phyloP scores from a whole-genome alignment of 495 filamentous ascomycete species.

The Margaritispora aquatica region DNA sequence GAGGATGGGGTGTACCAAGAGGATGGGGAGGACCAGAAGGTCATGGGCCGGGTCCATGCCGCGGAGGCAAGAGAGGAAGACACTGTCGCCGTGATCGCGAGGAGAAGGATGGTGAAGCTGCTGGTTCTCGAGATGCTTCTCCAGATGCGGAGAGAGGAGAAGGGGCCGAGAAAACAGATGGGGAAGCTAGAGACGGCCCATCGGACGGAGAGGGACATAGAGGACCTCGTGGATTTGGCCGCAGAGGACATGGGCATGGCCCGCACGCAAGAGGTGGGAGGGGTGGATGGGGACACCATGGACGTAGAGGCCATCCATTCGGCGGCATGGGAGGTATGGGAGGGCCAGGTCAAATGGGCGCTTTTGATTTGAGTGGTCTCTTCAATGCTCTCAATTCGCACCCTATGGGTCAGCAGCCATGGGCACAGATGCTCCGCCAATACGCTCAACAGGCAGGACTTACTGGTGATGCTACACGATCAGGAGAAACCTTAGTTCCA shows the following conservation, averaged over 20 bases:
- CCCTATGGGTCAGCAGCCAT: constrained; percentile 32
- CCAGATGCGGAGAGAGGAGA: constrained; percentile 7
- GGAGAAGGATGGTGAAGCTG: not conserved
- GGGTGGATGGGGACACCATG: constrained; percentile 6
- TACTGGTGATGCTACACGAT: constrained; percentile 21
- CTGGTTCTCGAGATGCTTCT: constrained; percentile 3
- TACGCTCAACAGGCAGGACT: constrained; percentile 28
- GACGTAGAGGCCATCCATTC: constrained; percentile 13
- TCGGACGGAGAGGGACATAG: constrained; percentile 9
- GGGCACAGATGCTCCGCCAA: constrained; percentile 34
- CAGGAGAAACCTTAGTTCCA: constrained; percentile 16
- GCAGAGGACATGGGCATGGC: constrained; percentile 9
- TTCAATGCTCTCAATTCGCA: constrained; percentile 30
- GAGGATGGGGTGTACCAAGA: constrained; percentile 1
- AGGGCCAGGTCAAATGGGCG: constrained; percentile 16
- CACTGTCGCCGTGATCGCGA: constrained; percentile 9
- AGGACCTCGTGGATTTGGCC: constrained; percentile 17
- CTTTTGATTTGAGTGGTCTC: constrained; percentile 31
- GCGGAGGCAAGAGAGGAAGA: not conserved
- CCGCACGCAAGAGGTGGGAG: constrained; percentile 19
- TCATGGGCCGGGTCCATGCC: constrained; percentile 1
- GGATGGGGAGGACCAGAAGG: constrained; percentile 3
- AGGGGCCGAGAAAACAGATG: constrained; percentile 10
- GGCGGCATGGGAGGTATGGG: constrained; percentile 17
- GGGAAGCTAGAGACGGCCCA: not conserved